Conservation (phyloP, 192 early-diverging fungal genomes). For the Pilaira anomala region DNA sequence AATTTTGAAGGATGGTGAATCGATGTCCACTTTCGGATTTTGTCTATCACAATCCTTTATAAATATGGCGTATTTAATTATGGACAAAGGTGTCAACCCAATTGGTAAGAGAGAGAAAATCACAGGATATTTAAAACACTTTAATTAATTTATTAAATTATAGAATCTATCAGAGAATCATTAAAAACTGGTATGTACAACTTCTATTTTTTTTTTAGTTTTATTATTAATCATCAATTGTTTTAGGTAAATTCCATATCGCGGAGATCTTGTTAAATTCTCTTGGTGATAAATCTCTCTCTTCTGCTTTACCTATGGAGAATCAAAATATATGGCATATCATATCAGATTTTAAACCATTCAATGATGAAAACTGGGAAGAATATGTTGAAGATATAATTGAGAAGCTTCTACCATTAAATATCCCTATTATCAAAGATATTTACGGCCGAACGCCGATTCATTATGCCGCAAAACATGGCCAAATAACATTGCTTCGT, state of each 20-base stretch:
- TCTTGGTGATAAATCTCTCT: constrained; percentile 14
- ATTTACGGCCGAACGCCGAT: constrained; percentile 34
- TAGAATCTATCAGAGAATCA: constrained; percentile 38
- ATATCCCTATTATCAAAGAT: constrained; percentile 23
- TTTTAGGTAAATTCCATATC: constrained; percentile 47
- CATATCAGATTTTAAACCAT: constrained; percentile 38
- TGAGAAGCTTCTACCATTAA: constrained; percentile 18
- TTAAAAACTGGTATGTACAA: constrained; percentile 30
- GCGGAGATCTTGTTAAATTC: constrained; percentile 37
- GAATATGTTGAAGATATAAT: constrained; percentile 42
- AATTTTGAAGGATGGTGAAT: constrained; percentile 25
- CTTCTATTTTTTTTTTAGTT: background rate
- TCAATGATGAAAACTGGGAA: constrained; percentile 35
- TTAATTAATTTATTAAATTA: background rate
- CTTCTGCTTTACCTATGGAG: background rate
- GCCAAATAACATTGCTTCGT: constrained; percentile 27
- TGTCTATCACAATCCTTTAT: constrained; percentile 41
- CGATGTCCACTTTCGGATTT: constrained; percentile 32
- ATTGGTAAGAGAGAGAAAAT: constrained; percentile 17
- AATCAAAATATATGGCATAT: constrained; percentile 43
- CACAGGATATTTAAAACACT: background rate
- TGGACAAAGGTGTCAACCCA: constrained; percentile 38
- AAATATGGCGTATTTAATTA: constrained; percentile 47
- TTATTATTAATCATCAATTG: background rate
- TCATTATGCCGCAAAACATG: constrained; percentile 48